phyloP scores from a whole-genome alignment of 2,329 filamentous ascomycete species.

The Trichophyton schoenleinii region DNA sequence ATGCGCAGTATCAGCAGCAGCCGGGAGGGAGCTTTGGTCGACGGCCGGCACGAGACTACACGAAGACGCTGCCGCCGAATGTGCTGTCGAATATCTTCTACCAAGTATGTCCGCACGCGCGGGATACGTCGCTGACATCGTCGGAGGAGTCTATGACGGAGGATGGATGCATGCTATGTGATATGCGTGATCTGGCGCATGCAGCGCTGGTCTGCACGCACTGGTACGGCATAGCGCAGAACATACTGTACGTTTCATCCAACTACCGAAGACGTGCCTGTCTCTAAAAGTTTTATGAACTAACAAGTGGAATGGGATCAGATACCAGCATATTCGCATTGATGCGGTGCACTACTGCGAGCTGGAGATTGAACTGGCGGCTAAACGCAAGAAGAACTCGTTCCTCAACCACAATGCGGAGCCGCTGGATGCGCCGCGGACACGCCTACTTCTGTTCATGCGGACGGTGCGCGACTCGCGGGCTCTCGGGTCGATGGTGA shows the following conservation, averaged over 20 bases:
- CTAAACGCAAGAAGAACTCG: constrained; percentile 61
- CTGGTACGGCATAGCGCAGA: constrained; percentile 53
- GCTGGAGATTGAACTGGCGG: constrained; percentile 67
- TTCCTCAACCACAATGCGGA: constrained; percentile 65
- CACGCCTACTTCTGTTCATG: constrained; percentile 64
- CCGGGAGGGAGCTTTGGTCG: background rate
- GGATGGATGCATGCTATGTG: constrained; percentile 84
- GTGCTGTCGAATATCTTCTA: constrained; percentile 67
- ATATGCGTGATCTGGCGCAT: constrained; percentile 74
- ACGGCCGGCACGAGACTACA: constrained; percentile 19
- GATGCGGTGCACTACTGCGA: constrained; percentile 91
- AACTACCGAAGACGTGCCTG: background rate
- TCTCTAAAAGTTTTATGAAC: background rate
- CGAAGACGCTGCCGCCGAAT: constrained; percentile 49
- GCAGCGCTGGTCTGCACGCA: constrained; percentile 60
- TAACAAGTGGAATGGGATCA: constrained; percentile 24
- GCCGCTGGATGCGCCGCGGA: constrained; percentile 64
- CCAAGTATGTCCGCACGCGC: constrained; percentile 69
- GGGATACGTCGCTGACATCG: constrained; percentile 64
- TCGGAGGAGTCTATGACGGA: constrained; percentile 69
- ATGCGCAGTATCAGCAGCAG: background rate
- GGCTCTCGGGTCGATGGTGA: constrained; percentile 55
- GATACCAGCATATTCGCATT: constrained; percentile 81
- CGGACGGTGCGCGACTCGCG: constrained; percentile 70
- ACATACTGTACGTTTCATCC: constrained; percentile 46